These are phyloP conservation scores for Aspergillus fijiensis DNA, from an alignment of 2,329 filamentous ascomycete genomes.

Conservation along the genomic window DNA sequence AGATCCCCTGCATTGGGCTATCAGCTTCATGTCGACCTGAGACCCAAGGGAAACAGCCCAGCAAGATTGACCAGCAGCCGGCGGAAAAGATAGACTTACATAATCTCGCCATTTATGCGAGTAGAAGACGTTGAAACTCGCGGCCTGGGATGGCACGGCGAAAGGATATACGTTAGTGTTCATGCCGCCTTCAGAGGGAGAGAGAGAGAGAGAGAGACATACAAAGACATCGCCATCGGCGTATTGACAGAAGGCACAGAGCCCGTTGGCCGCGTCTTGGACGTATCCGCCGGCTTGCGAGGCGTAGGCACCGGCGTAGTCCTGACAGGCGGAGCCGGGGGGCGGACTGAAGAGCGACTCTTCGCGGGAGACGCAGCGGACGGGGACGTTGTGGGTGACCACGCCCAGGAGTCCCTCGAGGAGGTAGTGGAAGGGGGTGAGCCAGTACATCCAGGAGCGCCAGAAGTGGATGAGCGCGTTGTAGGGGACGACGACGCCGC, in stretches of 20 bases:
- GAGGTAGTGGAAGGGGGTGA: conserved; percentile 68
- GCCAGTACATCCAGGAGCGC: conserved; percentile 64
- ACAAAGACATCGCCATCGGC: conserved; percentile 62
- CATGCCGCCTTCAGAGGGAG: not conserved
- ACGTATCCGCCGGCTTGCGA: conserved; percentile 61
- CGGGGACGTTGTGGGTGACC: conserved; percentile 54
- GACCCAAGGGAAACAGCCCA: too few species aligned
- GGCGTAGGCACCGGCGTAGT: conserved; percentile 58
- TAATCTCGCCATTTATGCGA: conserved; percentile 65
- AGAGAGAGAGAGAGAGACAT: conserved; percentile 14
- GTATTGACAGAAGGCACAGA: conserved; percentile 66
- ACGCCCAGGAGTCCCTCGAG: conserved; percentile 62
- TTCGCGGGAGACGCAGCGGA: conserved; percentile 58
- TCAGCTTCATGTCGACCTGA: not conserved
- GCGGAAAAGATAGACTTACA: conserved; percentile 28
- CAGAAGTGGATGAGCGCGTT: conserved; percentile 63
- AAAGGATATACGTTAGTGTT: not conserved
- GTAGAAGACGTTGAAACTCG: conserved; percentile 61
- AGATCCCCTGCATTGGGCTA: conserved; percentile 51
- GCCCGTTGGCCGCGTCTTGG: conserved; percentile 52
- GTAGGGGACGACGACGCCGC: conserved; percentile 72
- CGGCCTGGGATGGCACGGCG: conserved; percentile 21
- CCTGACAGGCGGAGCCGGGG: conserved; percentile 57
- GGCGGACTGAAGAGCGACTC: conserved; percentile 62
- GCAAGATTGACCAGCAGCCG: not conserved